phyloP scores from a whole-genome alignment of 2,329 filamentous ascomycete species.

The Fusarium succisae region DNA sequence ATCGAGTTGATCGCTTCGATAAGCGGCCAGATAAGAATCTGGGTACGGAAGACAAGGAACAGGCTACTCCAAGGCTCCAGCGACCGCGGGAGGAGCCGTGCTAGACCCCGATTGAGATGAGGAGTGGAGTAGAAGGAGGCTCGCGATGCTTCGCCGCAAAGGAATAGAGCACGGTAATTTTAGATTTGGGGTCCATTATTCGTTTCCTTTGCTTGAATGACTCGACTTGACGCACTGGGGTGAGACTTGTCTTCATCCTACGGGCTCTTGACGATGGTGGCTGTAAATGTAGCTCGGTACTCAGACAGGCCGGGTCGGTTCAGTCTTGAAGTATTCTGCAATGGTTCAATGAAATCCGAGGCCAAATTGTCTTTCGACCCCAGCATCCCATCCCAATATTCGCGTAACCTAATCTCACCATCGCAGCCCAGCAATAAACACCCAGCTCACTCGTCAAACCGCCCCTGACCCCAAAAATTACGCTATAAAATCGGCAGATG shows the following conservation, averaged over 20 bases:
- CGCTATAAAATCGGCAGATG: background rate
- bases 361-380: no score
- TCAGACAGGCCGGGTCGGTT: no score
- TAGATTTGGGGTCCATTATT: background rate
- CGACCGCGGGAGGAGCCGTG: background rate
- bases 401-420: background rate
- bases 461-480: no score
- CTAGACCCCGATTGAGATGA: no score
- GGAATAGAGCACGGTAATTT: background rate
- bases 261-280: accelerated
- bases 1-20: background rate
- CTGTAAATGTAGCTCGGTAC: no score
- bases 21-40: background rate
- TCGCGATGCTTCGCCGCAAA: background rate
- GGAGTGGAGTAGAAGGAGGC: background rate
- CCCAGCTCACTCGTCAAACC: background rate
- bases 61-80: accelerated
- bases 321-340: no score
- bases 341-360: no score
- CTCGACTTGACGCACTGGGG: no score
- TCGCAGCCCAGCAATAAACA: no score
- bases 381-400: no score
- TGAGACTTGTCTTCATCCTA: accelerated
- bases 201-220: accelerated
- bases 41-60: background rate